Evolutionary conservation across 2,329 filamentous ascomycete species (phyloP), one percentile per base, ranked within the genome.

Genomic region (Aaosphaeria pasadenensis): DNA sequence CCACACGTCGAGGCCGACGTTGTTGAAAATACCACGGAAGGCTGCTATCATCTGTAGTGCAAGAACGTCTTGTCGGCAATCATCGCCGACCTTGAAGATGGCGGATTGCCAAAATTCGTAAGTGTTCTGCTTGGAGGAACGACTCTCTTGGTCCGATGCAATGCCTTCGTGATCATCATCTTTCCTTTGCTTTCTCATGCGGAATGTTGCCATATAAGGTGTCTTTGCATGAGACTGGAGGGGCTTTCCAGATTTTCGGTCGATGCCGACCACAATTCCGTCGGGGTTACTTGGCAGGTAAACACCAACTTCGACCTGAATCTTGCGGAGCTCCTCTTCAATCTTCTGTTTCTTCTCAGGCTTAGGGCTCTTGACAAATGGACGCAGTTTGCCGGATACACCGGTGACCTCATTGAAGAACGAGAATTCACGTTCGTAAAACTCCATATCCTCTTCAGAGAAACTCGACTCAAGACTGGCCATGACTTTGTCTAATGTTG

Each of bases 31-130:
- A 54, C 91, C 91, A 28, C 94, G 86, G 78, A 99, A 99, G 1
- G 91, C 91, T 0, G 94, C 87, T 67, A 99, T 96, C 87, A 99
- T 95, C 71, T 99, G 94, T 52, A 99, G 77, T 2, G 94, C 94
- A 51, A 99, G 79, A 45, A 99, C 88, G 62, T 99, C 95, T 73
- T 99, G 94, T 44, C 94, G 87, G 68, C 94, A 97, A 71, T 99
- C 94, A 67, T 99, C 94, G 53, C 94, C 94, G 43, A 99, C 95
- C 71, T 99, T 99, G 84, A 99, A 99, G 64, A 99, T 99, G 48
- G 92, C 94, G 2, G 91, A 95, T 71, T 99, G 94, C 95, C 94
- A 97, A n/a, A 92, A 87, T 70, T 99, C 95, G 57, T 95, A 84
- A n/a, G 7, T 36, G 60, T 81, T 83, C 33, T 54, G 45, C 60